Base-by-base conservation (phyloP, 345 rosid species). In the Aethionema arabicum region DNA sequence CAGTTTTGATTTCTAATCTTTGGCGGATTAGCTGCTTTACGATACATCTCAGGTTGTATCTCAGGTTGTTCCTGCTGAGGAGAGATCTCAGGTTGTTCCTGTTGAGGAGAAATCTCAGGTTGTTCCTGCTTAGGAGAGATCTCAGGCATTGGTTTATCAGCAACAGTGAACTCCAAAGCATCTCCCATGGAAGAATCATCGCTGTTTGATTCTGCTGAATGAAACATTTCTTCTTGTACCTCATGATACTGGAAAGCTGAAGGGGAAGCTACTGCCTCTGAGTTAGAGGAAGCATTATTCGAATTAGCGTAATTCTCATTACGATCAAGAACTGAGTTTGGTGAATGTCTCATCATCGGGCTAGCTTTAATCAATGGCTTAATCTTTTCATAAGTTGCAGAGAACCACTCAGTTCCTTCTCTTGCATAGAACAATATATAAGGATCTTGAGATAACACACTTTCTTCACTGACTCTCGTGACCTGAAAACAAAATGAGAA, bases 351-450 rank as follows among this genome's bases (percentile, higher is more conserved):
- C 32, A 69, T 52, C n/a, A 53, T 52, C n/a, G 52, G 56, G 63
- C 33, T 62, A 13, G 68, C 58, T 37, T 70, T 72, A 30, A 31
- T 29, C 14, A 43, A 16, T 31, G 49, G 46, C 65, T 74, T 77
- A 60, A 73, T 73, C 52, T 66, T 61, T 75, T 80, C 88, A 50
- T 72, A 76, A 51, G 77, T 66, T 77, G 61, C 79, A 41, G 96
- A 85, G 59, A 86, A 81, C 96, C 96, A 95, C n/a, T 83, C 87
- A 11, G 78, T 76, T 44, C 69, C 89, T 70, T 82, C 83, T 81
- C 83, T 85, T 12, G 83, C 87, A 70, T 95, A 95, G 50, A 90
- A 86, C 42, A 95, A 69, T 51, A 90, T 74, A 70, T 95, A 95
- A 3, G 99, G 95, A 46, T 78, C 75, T 61, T 82, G 80, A 37